phyloP scores from a whole-genome alignment of 352 stramenopile genomes.

The Phytopythium boreale region DNA sequence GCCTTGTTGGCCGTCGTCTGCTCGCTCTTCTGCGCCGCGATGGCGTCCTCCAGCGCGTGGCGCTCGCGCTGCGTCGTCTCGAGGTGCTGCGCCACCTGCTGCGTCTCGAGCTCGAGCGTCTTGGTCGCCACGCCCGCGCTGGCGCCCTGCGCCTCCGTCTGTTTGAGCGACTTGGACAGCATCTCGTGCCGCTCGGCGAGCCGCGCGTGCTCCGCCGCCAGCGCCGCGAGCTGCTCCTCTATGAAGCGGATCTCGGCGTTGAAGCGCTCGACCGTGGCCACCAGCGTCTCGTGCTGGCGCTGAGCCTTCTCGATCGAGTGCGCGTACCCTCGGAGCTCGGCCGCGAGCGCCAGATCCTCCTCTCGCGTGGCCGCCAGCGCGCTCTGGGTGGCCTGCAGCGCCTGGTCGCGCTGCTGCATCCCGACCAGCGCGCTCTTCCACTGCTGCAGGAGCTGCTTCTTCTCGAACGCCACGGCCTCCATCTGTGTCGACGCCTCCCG shows the following conservation, averaged over 20 bases:
- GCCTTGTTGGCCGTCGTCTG: constrained; percentile 91
- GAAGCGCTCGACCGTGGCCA: constrained; percentile 84
- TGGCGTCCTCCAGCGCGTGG: constrained; percentile 86
- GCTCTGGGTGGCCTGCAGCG: constrained; percentile 84
- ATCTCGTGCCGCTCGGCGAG: constrained; percentile 85
- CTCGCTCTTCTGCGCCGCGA: constrained; percentile 77
- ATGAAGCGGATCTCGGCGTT: constrained; percentile 76
- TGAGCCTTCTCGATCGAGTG: constrained; percentile 83
- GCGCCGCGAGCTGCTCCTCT: constrained; percentile 56
- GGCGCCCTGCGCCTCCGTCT: constrained; percentile 81
- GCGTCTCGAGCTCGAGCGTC: constrained; percentile 70
- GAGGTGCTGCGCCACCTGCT: constrained; percentile 63
- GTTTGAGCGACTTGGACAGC: constrained; percentile 83
- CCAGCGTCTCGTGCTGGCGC: constrained; percentile 78
- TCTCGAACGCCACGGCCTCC: constrained; percentile 92
- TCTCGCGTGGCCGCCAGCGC: constrained; percentile 80
- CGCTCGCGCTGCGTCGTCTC: constrained; percentile 88
- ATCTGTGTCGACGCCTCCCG: constrained; percentile 87
- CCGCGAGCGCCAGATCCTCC: constrained; percentile 77
- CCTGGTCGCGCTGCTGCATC: constrained; percentile 90
- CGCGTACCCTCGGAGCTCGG: constrained; percentile 88
- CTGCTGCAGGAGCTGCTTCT: constrained; percentile 94
- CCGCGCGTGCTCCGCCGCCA: constrained; percentile 65
- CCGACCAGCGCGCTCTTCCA: constrained; percentile 94
- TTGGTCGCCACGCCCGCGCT: constrained; percentile 61